Percentiles rank a stretch among this genome's conserved stretches.
phyloP scores from a whole-genome alignment of 2,329 filamentous ascomycete genomes.

The Myriosclerotinia curreyana region DNA sequence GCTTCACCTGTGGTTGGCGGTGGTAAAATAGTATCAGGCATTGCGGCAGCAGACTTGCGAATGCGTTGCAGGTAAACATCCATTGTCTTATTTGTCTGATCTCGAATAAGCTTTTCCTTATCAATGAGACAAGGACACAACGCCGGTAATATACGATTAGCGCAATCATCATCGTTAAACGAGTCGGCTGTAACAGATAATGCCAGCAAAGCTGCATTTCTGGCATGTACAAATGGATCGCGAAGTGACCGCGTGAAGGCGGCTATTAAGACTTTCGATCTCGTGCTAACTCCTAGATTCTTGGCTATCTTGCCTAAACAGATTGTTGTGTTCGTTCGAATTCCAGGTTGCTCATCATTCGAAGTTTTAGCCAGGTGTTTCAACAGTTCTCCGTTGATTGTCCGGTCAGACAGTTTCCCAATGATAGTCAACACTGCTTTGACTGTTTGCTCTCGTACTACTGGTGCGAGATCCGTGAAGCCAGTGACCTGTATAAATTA shows the following conservation, averaged over 20 bases:
- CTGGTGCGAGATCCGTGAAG: constrained; percentile 85
- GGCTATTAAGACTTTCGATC: constrained; percentile 87
- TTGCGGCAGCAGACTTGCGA: constrained; percentile 69
- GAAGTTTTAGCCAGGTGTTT: constrained; percentile 91
- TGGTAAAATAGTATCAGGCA: constrained; percentile 78
- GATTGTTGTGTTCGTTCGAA: constrained; percentile 96
- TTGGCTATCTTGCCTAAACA: constrained; percentile 95
- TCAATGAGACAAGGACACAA: constrained; percentile 84
- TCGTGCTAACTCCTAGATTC: constrained; percentile 72
- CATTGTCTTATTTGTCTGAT: constrained; percentile 85
- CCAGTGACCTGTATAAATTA: constrained; percentile 66
- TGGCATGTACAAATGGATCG: constrained; percentile 91
- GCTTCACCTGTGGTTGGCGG: constrained; percentile 53
- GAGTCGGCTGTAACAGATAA: constrained; percentile 80
- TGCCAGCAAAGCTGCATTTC: constrained; percentile 85
- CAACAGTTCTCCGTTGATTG: constrained; percentile 88
- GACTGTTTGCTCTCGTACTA: constrained; percentile 92
- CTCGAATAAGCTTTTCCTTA: constrained; percentile 91
- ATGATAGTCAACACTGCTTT: constrained; percentile 90
- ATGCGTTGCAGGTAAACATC: constrained; percentile 82
- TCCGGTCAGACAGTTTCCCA: constrained; percentile 83
- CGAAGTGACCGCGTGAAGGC: constrained; percentile 86
- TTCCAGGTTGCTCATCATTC: constrained; percentile 96
- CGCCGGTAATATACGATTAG: constrained; percentile 75
- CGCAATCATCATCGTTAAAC: constrained; percentile 88